Conservation (phyloP, 2,329 filamentous ascomycete species). For the Pseudogymnoascus sp. region DNA sequence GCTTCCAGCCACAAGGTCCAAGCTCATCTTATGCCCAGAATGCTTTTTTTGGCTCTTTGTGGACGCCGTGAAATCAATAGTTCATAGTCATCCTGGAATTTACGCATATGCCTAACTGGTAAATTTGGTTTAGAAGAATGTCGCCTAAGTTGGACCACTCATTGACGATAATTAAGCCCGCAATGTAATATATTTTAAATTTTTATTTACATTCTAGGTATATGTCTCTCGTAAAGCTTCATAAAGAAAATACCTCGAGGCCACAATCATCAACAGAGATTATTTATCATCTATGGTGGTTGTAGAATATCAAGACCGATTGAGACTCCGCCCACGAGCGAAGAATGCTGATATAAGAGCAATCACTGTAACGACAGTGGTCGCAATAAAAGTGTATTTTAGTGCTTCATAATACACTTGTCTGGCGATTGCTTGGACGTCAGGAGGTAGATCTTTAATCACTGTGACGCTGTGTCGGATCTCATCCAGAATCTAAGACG, state of each 20-base stretch:
- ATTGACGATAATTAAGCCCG: too few species aligned
- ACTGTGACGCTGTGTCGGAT: constrained; percentile 54
- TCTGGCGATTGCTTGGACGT: constrained; percentile 48
- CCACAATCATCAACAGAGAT: background rate
- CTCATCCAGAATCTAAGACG: constrained; percentile 47
- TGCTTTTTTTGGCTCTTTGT: too few species aligned
- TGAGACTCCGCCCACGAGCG: constrained; percentile 24
- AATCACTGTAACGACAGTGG: constrained; percentile 43
- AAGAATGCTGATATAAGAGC: constrained; percentile 43
- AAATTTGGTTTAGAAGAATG: too few species aligned
- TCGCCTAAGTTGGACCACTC: too few species aligned
- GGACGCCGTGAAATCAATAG: too few species aligned
- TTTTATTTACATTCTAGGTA: background rate
- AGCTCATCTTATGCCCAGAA: too few species aligned
- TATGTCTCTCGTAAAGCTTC: background rate
- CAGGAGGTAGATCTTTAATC: constrained; percentile 46
- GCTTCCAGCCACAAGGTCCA: background rate
- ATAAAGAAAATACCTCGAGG: background rate
- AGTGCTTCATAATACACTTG: constrained; percentile 54
- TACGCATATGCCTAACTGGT: too few species aligned
- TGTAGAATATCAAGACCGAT: constrained; percentile 7
- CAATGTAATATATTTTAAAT: background rate
- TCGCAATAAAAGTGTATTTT: constrained; percentile 47
- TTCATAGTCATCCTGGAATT: too few species aligned
- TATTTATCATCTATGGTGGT: background rate